Conservation (phyloP, 2,329 filamentous ascomycete species). For the Cordyceps militaris region DNA sequence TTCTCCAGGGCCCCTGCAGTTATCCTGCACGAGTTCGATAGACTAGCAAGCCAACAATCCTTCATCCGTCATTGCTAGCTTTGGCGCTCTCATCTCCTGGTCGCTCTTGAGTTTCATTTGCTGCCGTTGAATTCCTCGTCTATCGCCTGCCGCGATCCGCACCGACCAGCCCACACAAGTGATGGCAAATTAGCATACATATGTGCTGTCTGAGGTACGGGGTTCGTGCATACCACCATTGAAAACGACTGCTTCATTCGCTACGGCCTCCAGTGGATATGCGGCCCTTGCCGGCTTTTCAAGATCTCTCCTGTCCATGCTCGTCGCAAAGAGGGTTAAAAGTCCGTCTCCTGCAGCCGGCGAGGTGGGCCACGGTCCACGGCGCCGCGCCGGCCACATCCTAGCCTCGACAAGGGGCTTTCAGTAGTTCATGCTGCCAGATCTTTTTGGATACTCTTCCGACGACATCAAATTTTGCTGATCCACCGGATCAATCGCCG, state of each 20-base stretch:
- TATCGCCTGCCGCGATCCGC: not conserved
- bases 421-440: conserved; percentile 4
- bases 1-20: not conserved
- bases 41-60: not conserved
- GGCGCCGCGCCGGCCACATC: not conserved
- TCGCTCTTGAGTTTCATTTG: conserved; percentile 1
- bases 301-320: not conserved
- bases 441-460: conserved; percentile 12
- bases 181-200: not conserved
- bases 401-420: not conserved
- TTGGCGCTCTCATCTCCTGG: not conserved
- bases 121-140: not conserved
- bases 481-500: conserved; percentile 8
- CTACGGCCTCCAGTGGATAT: not conserved
- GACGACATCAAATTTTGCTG: conserved; percentile 2
- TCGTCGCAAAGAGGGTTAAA: not conserved
- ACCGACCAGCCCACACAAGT: conserved; percentile 1
- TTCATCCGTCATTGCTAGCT: not conserved
- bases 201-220: not conserved
- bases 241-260: not conserved
- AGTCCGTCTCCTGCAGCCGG: conserved; percentile 6
- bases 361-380: not conserved
- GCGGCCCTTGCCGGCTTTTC: not conserved
- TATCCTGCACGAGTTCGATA: not conserved
- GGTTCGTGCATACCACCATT: not conserved